These are phyloP conservation scores for Pythium sp. DNA, from an alignment of 352 stramenopile species.

Conservation along the genomic window DNA sequence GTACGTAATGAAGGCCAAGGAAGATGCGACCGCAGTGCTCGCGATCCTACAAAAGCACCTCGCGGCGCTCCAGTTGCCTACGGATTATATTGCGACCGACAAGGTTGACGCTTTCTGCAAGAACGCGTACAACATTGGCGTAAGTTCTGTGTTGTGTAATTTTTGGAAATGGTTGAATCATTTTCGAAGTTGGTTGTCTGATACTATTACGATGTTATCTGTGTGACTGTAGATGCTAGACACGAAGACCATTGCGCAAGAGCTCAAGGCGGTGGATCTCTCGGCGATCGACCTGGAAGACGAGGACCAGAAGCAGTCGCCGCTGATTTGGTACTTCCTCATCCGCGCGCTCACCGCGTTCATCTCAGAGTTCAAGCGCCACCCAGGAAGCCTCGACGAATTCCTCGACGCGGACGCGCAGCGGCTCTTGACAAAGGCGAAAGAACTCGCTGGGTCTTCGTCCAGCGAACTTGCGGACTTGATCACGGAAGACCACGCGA, in stretches of 20 bases:
- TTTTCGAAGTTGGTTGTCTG: slow-evolving; percentile 1
- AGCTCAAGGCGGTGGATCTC: slow-evolving; percentile 72
- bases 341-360: slow-evolving; percentile 78
- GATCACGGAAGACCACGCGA: slow-evolving; percentile 72
- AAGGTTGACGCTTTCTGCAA: slow-evolving; percentile 91
- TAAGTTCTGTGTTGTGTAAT: slow-evolving; percentile 23
- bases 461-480: slow-evolving; percentile 33
- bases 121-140: slow-evolving; percentile 87
- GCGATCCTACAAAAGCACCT: slow-evolving; percentile 34
- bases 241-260: slow-evolving; percentile 82
- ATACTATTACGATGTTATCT: not conserved
- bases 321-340: slow-evolving; percentile 94
- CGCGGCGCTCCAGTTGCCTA: slow-evolving; percentile 23
- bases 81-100: slow-evolving; percentile 49
- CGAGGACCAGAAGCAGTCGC: slow-evolving; percentile 85
- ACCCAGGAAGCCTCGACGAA: slow-evolving; percentile 75
- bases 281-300: slow-evolving; percentile 71
- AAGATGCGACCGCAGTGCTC: slow-evolving; percentile 51
- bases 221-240: slow-evolving; percentile 42
- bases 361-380: slow-evolving; percentile 54
- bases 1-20: slow-evolving; percentile 90
- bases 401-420: slow-evolving; percentile 50
- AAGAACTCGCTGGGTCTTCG: slow-evolving; percentile 24
- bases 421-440: slow-evolving; percentile 58
- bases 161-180: not conserved